phyloP scores from a whole-genome alignment of 768 basidiomycete species.

The Rhizopogon roseolus region DNA sequence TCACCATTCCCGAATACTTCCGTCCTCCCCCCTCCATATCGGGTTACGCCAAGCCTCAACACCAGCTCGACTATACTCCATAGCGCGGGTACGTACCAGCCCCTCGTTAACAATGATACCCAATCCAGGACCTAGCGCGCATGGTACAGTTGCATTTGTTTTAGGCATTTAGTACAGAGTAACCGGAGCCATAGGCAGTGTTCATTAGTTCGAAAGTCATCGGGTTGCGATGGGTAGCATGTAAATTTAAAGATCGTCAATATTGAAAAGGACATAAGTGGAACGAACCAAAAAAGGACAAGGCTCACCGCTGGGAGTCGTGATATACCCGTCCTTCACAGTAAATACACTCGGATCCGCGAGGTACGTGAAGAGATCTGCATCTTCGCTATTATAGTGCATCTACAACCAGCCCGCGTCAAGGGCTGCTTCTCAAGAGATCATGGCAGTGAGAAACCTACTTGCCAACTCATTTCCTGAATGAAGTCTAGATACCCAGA shows the following conservation, averaged over 20 bases:
- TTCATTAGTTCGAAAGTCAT: neutral
- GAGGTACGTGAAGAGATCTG: conserved; percentile 61
- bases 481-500: conserved; percentile 38
- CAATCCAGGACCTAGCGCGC: conserved; percentile 44
- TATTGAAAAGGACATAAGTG: neutral
- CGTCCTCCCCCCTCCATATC: conserved; percentile 52
- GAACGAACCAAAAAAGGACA: neutral
- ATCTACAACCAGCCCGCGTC: conserved; percentile 33
- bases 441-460: conserved; percentile 11
- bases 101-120: conserved; percentile 60
- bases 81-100: conserved; percentile 35
- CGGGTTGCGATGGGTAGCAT: neutral
- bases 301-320: conserved; percentile 34
- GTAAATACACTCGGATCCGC: conserved; percentile 46
- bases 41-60: conserved; percentile 27
- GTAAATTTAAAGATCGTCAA: neutral
- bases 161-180: neutral
- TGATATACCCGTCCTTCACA: conserved; percentile 48
- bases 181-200: neutral
- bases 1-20: conserved; percentile 51
- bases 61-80: conserved; percentile 8
- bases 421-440: neutral
- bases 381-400: conserved; percentile 55
- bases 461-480: conserved; percentile 66
- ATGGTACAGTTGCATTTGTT: neutral